Evolutionary conservation across 768 basidiomycete genomes (phyloP), one percentile per base, ranked within the genome.

Genomic region (Serendipita vermifera): DNA sequence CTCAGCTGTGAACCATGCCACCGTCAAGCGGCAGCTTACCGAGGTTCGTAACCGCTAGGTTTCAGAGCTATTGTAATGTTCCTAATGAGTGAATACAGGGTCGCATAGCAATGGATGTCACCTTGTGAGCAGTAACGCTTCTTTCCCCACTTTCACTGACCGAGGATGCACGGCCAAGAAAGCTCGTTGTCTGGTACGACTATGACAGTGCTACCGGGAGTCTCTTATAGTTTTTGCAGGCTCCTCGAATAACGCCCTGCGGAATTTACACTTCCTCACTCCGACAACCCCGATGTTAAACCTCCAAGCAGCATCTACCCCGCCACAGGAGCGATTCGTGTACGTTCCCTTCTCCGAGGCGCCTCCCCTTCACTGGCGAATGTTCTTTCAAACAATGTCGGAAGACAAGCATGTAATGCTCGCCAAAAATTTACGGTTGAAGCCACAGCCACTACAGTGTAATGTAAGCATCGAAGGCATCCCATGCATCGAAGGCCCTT

Each of bases 181-280:
- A 51, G 46, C 31, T 51, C 46, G 7, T 5, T 29, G 11, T 51
- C 27, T 51, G 46, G 46, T 51, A 51, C 31, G 46, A n/a, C 46
- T 7, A 13, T 51, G 17, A 5, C 11, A 51, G 17, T 29, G 9
- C 9, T 20, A 17, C n/a, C 11, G n/a, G 22, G 20, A 51, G 31
- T 29, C 9, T 51, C 46, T 51, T 5, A 51, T 7, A 20, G 5
- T 51, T 31, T 9, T 24, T 31, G 32, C 9, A 51, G 46, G 46
- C 7, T 22, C 27, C 24, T 24, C 17, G 17, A 22, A 51, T 51
- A 15, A 13, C 32, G 46, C 46, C 5, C 46, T 51, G 9, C n/a
- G 32, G 22, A 15, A 27, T 2, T 31, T 51, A 15, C 46, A 51
- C n/a, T 51, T 51, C 46, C 22, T 15, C 4, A 4, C 29, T n/a